These are phyloP conservation scores for Syzygium oleosum DNA, from an alignment of 345 rosid genomes.

Conservation along the genomic window DNA sequence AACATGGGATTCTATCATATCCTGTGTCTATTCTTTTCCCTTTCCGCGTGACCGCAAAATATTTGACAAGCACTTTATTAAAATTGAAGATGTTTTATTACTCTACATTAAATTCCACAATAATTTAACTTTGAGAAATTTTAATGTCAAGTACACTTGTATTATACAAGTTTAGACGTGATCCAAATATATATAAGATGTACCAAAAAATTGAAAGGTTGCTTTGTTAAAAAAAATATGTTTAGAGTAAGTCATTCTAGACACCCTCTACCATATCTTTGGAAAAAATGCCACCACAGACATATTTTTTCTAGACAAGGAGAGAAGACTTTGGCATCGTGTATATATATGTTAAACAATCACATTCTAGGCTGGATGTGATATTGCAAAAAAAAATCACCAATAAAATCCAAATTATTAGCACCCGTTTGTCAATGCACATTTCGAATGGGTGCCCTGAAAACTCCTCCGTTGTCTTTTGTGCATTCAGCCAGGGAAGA, in stretches of 20 bases:
- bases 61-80: neutral
- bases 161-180: neutral
- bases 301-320: no score
- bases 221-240: neutral
- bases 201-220: neutral
- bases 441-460: neutral
- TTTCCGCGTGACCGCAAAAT: neutral
- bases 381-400: neutral
- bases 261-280: no score
- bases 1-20: neutral
- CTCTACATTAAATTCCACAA: neutral
- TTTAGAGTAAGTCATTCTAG: no score
- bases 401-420: neutral
- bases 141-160: neutral
- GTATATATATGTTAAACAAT: no score
- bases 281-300: no score
- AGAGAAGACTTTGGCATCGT: no score
- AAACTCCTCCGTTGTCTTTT: neutral
- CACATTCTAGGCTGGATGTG: neutral
- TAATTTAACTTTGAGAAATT: neutral
- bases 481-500: neutral
- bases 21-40: neutral
- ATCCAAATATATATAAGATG: neutral
- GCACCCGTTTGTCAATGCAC: neutral
- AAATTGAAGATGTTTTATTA: neutral